Evolutionary conservation across 495 filamentous ascomycete genomes (phyloP), one percentile per base, ranked within the genome.

Genomic region (Neurospora sp.): DNA sequence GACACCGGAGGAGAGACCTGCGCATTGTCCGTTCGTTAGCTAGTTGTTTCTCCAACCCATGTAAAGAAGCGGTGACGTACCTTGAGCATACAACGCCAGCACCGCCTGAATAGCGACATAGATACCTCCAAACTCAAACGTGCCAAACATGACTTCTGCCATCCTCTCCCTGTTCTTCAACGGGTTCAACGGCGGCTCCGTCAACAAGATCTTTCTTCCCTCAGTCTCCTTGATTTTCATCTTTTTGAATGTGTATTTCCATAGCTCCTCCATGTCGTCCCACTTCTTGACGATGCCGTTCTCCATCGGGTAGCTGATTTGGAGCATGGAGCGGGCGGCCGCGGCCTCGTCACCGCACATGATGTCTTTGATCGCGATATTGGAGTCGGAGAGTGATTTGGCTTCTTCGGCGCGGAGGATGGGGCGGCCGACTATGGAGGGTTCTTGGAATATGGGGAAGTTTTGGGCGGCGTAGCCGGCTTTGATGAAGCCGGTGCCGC

Each of bases 281-380:
- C 96, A 99, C 77, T 91, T 93, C 88, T 98, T 98, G 72, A 99
- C 92, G 76, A 99, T 97, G 78, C 96, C 96, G 83, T 98, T 98
- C 81, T 98, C 96, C 96, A 99, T 99, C 78, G 96, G 96, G 82
- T 98, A 98, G 80, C 90, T 94, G 78, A 99, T 96, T 80, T 99
- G 96, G 71, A 99, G 89, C 93, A 97, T 96, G 72, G 93, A 95
- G 76, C 96, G 89, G 75, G 95, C 96, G 38, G 93, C 94, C 12
- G 96, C 94, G 38, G 96, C 96, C 85, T 99, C 96, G 85, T 99
- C 96, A 77, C 96, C 96, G 86, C 94, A 97, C 96, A 99, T 99
- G 79, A 99, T 98, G 87, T 99, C 96, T 88, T 98, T 98, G 81
- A 99, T 93, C 9, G 82, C 78, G 11, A 66, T 12, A 9, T 66